Base-by-base conservation (phyloP, 441 rosid species). In the Erodium moschatum region DNA sequence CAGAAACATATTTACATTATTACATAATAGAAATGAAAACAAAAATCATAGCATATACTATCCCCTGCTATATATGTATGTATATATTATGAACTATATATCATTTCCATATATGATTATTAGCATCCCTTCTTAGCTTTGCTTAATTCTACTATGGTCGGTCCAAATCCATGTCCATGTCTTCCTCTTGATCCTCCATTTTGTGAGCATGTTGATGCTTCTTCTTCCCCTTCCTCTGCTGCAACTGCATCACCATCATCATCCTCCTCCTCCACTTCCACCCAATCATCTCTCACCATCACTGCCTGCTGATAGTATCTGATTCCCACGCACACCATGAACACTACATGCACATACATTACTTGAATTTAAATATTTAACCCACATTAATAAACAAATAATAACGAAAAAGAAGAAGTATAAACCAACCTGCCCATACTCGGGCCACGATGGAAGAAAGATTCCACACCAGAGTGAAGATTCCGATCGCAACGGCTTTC, bases 261-360 rank as follows among this genome's bases (percentile, higher is more conserved):
- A n/a, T 35, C 40, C 40, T 35, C 40, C 40, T 50, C 56, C 16
- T 50, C 56, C 0, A 2, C 56, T 19, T 52, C 60, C 20, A 52
- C 60, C 60, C 60, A 52, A 52, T 52, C 60, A 52, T 52, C 21
- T 52, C 60, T 16, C 60, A 15, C 21, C 60, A 52, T 52, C 20
- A 52, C 5, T 52, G 60, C 5, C 60, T 15, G 19, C 15, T 52
- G 60, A 52, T 52, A 52, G 60, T 52, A 52, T 15, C 20, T 52
- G 1, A 52, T 4, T 1, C 20, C 60, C 60, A 52, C 60, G 16
- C 7, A 52, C 60, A 52, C 60, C 60, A 52, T 52, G 60, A 52
- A 52, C 60, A 52, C 60, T 44, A 11, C 50, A 44, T 15, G 10
- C 60, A 52, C 20, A 16, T 16, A 52, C 60, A 52, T 10, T 15